Evolutionary conservation across 176 grass and related monocot species (phyloP).

Genomic region (Avena insularis): DNA sequence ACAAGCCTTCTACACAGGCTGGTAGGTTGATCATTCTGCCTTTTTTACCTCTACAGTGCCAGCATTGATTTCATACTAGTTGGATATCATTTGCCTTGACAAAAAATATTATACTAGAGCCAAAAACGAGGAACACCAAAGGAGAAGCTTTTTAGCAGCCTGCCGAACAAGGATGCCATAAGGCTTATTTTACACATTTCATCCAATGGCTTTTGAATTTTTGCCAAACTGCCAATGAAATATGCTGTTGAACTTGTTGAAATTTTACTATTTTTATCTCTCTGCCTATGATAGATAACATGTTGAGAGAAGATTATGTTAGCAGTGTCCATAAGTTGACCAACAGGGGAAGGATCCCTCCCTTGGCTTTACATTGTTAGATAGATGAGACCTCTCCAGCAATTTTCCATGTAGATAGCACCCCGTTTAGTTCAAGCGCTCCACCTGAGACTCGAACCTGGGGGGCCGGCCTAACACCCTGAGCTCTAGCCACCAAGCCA

Average conservation of each 20-base stretch:
- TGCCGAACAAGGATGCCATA: not conserved
- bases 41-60: not conserved
- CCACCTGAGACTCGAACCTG: too few species aligned
- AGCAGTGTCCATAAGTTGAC: not conserved
- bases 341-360: too few species aligned
- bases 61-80: not conserved
- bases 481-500: too few species aligned
- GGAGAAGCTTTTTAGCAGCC: not conserved
- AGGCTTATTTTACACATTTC: not conserved
- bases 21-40: constrained; percentile 24
- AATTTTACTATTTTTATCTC: not conserved
- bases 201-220: not conserved
- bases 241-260: constrained; percentile 11
- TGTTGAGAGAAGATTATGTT: constrained; percentile 12
- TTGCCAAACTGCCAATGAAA: not conserved
- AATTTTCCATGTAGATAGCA: too few species aligned
- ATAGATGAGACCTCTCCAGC: too few species aligned
- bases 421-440: too few species aligned
- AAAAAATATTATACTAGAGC: not conserved
- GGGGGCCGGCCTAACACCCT: too few species aligned
- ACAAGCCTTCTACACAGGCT: constrained; percentile 36
- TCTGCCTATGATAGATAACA: constrained; percentile 1
- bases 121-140: not conserved
- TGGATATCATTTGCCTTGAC: not conserved
- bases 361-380: too few species aligned